Conservation (phyloP, 139 green algal genomes). For the Closterium sp. region DNA sequence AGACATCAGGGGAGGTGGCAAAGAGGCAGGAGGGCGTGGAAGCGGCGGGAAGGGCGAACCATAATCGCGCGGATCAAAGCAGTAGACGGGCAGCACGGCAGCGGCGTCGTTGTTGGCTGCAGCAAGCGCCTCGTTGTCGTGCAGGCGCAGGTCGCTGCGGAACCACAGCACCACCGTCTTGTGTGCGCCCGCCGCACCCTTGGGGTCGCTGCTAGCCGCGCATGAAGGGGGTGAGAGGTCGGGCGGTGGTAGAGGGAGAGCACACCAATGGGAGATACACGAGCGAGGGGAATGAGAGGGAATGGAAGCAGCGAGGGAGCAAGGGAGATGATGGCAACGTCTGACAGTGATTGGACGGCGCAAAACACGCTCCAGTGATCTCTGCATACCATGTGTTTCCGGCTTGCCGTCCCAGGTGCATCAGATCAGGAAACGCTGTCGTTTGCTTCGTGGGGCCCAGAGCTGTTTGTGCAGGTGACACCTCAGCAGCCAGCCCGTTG, state of each 20-base stretch:
- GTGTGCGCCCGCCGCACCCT: constrained; percentile 6
- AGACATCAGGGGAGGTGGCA: not conserved
- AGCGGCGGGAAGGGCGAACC: constrained; percentile 40
- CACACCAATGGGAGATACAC: not conserved
- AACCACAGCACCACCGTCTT: constrained; percentile 35
- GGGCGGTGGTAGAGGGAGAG: not conserved
- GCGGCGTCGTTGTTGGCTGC: constrained; percentile 30
- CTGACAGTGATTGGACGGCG: no score
- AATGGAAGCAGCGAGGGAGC: not conserved
- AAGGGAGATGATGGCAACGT: not conserved
- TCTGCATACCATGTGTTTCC: not conserved
- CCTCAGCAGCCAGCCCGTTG: not conserved
- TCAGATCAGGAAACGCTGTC: not conserved
- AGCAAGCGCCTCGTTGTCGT: constrained; percentile 64
- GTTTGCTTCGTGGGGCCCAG: not conserved
- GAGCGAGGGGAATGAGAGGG: not conserved
- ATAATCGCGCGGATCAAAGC: constrained; percentile 68
- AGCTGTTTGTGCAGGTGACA: not conserved
- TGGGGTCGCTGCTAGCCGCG: constrained; percentile 14
- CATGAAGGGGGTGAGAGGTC: not conserved
- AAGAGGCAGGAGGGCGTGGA: not conserved
- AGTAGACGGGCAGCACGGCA: constrained; percentile 60
- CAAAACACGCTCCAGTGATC: no score
- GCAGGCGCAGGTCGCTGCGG: constrained; percentile 63
- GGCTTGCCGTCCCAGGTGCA: not conserved